Conservation (phyloP, 2,329 filamentous ascomycete genomes). For the Plectosphaerella plurivora region DNA sequence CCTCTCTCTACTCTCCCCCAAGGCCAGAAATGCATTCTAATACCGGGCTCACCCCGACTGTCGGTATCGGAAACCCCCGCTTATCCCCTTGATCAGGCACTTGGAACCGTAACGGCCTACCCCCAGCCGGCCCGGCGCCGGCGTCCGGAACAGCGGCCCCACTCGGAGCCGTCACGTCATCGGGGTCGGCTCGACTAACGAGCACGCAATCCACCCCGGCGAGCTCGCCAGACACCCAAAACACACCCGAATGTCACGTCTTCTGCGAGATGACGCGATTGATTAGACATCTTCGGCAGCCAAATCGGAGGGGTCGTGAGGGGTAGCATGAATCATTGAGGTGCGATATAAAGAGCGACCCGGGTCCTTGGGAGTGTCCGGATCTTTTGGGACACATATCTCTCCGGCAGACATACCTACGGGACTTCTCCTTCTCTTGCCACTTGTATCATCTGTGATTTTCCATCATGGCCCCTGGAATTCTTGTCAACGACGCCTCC, state of each 20-base stretch:
- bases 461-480: conserved; percentile 12
- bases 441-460: background rate
- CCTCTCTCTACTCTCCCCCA: too few species aligned
- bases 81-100: too few species aligned
- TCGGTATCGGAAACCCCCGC: too few species aligned
- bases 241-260: background rate
- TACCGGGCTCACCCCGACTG: too few species aligned
- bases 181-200: background rate
- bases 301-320: background rate
- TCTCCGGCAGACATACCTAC: background rate
- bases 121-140: too few species aligned
- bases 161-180: background rate
- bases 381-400: background rate
- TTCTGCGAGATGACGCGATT: background rate
- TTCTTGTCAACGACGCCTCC: conserved; percentile 12
- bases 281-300: background rate
- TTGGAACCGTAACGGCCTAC: too few species aligned
- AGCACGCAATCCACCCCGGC: background rate
- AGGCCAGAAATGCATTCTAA: too few species aligned
- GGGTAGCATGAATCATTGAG: background rate
- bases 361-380: background rate
- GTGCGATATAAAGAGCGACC: background rate
- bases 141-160: background rate
- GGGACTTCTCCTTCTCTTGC: background rate
- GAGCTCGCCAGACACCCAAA: background rate